Percentiles rank a stretch among this genome's conserved stretches.
These are phyloP conservation scores for Pestalotiopsis fici DNA, from an alignment of 2,329 filamentous ascomycete genomes.

Conservation along the genomic window DNA sequence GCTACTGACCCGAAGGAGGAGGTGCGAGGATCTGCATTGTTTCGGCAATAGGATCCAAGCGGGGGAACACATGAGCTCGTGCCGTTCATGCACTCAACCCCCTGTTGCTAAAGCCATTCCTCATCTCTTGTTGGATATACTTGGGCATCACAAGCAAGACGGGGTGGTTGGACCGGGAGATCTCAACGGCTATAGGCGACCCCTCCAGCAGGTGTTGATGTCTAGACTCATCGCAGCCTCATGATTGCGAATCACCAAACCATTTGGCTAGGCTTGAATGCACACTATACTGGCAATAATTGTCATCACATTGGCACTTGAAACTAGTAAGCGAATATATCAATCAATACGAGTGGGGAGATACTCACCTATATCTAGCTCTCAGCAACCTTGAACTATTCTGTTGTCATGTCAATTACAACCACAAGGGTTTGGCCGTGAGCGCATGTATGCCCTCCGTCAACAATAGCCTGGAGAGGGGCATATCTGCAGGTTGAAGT, in stretches of 20 bases:
- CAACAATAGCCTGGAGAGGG: no score
- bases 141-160: background rate
- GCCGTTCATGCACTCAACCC: background rate
- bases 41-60: background rate
- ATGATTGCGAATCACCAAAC: background rate
- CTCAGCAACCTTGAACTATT: no score
- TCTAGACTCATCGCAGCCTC: background rate
- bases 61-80: background rate
- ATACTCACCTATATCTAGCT: no score
- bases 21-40: constrained; percentile 3
- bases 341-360: no score
- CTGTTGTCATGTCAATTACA: no score
- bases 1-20: constrained; percentile 1
- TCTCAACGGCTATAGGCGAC: background rate
- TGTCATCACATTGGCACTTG: no score
- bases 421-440: no score
- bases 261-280: no score
- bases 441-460: no score
- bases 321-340: no score
- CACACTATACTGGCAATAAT: no score
- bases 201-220: background rate
- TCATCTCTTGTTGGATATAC: background rate
- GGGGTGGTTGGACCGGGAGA: background rate
- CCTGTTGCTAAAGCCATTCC: background rate
- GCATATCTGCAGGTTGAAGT: background rate